Evolutionary conservation across 179 eudicot species (phyloP).

Genomic region (Beta macrorhiza): DNA sequence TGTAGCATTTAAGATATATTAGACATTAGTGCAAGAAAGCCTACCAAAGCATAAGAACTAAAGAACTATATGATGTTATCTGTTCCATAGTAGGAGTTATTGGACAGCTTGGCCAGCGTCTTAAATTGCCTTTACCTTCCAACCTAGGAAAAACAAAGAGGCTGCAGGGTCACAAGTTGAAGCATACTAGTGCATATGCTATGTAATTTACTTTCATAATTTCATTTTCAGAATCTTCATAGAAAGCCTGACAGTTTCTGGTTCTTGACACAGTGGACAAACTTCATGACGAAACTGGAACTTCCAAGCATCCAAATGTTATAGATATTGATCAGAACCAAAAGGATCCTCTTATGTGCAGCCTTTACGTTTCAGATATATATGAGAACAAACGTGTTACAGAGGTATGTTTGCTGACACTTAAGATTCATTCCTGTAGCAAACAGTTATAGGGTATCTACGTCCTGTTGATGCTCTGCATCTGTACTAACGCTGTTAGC

Average conservation of each 20-base stretch:
- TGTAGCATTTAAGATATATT: neutral
- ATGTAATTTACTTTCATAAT: neutral
- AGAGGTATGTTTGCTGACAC: constrained; percentile 50
- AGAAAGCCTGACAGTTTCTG: constrained; percentile 1
- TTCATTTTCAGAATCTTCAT: neutral
- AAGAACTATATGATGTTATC: no score
- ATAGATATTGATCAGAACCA: constrained; percentile 63
- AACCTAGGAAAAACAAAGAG: neutral
- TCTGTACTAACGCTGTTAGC: neutral
- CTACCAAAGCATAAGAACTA: no score
- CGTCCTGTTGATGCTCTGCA: neutral
- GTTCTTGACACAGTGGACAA: constrained; percentile 43
- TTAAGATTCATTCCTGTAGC: no score
- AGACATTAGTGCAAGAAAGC: no score
- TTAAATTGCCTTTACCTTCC: no score
- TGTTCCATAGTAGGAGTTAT: no score
- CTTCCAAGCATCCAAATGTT: constrained; percentile 37
- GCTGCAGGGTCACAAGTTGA: neutral
- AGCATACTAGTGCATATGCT: neutral
- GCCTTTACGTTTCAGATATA: constrained; percentile 71
- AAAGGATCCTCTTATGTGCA: constrained; percentile 81
- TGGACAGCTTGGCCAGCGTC: no score
- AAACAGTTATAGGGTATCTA: no score
- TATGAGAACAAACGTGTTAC: constrained; percentile 45
- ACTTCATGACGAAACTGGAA: constrained; percentile 33